Evolutionary conservation across 202 grass and related monocot species (phyloP).

Genomic region (Dendrocalamus latiflorus): DNA sequence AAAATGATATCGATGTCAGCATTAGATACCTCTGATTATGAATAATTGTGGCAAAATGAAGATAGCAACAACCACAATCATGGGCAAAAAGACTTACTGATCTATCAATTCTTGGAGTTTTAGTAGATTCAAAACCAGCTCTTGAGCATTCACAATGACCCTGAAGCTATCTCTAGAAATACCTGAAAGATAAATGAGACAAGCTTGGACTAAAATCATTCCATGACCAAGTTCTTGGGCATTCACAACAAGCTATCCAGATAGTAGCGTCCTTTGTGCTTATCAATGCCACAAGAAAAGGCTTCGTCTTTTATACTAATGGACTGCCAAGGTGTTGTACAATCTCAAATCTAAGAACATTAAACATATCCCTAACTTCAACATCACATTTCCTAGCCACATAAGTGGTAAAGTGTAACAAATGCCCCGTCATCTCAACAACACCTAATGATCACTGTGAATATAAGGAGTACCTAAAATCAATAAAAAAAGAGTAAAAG

Average conservation of each 20-base stretch:
- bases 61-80: background rate
- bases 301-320: background rate
- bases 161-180: conserved; percentile 81
- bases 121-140: conserved; percentile 83
- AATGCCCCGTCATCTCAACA: background rate
- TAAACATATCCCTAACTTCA: background rate
- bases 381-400: background rate
- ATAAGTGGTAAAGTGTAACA: background rate
- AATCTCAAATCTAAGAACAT: background rate
- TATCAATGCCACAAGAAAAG: background rate
- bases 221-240: background rate
- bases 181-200: conserved; percentile 40
- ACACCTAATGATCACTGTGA: background rate
- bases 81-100: conserved; percentile 48
- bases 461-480: background rate
- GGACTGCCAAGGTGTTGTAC: background rate
- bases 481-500: background rate
- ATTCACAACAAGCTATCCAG: background rate
- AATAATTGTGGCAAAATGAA: background rate
- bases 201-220: conserved; percentile 5
- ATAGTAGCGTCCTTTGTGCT: background rate
- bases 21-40: too few relatives aligned
- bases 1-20: too few relatives aligned
- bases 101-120: conserved; percentile 97
- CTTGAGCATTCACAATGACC: conserved; percentile 64